These are phyloP conservation scores for Kwoniella sp. DNA, from an alignment of 768 basidiomycete genomes.

Conservation along the genomic window DNA sequence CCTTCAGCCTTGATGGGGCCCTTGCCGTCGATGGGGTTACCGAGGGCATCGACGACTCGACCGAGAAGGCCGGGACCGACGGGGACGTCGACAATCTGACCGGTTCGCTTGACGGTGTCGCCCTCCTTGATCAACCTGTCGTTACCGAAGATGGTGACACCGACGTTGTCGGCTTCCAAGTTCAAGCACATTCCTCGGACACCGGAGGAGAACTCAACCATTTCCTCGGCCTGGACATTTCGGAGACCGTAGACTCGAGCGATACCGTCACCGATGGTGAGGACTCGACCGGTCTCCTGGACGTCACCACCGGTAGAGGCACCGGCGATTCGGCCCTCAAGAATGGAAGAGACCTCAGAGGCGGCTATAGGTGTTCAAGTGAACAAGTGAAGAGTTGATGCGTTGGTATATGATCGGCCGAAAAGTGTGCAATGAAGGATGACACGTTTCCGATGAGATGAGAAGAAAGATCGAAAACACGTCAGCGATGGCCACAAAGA, in stretches of 20 bases:
- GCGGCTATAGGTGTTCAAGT: slow-evolving; percentile 67
- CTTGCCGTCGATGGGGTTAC: slow-evolving; percentile 99
- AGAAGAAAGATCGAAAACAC: background rate
- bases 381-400: background rate
- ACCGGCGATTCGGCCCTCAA: slow-evolving; percentile 97
- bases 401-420: slow-evolving; percentile 9
- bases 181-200: slow-evolving; percentile 99
- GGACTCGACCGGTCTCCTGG: slow-evolving; percentile 97
- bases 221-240: slow-evolving; percentile 99
- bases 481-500: slow-evolving; percentile 3
- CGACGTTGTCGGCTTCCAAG: slow-evolving; percentile 99
- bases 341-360: slow-evolving; percentile 98
- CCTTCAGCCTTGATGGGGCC: slow-evolving; percentile 91
- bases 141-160: slow-evolving; percentile 94
- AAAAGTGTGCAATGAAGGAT: background rate
- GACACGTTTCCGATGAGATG: background rate
- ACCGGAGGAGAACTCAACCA: slow-evolving; percentile 99
- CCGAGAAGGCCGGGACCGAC: slow-evolving; percentile 96
- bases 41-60: slow-evolving; percentile 98
- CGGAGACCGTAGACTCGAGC: slow-evolving; percentile 93
- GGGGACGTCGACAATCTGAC: slow-evolving; percentile 99
- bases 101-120: slow-evolving; percentile 99
- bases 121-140: slow-evolving; percentile 97
- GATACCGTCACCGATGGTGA: slow-evolving; percentile 98
- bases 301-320: slow-evolving; percentile 87